Evolutionary conservation across 164 flowering plant species (phyloP).

Genomic region (Vitis rotundifolia): DNA sequence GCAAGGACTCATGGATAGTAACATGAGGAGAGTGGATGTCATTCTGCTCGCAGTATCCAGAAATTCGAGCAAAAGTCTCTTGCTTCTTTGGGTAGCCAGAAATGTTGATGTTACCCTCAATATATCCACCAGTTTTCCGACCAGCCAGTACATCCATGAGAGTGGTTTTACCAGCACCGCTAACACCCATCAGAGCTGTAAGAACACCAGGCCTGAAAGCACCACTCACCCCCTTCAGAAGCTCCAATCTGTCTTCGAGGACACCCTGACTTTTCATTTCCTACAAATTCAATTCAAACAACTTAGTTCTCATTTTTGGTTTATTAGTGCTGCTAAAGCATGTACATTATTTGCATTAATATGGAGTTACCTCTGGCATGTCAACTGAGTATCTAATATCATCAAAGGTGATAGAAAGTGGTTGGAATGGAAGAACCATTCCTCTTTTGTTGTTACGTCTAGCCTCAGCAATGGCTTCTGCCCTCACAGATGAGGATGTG

Average conservation of each 20-base stretch:
- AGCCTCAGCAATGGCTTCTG: neutral
- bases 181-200: slow-evolving; percentile 75
- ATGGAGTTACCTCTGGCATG: slow-evolving; percentile 49
- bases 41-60: slow-evolving; percentile 63
- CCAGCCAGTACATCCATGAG: slow-evolving; percentile 72
- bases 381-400: slow-evolving; percentile 49
- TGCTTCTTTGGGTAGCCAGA: slow-evolving; percentile 67
- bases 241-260: slow-evolving; percentile 45
- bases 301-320: neutral
- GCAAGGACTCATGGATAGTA: slow-evolving; percentile 58
- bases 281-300: slow-evolving; percentile 25
- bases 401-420: slow-evolving; percentile 46
- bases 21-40: slow-evolving; percentile 68
- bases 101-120: slow-evolving; percentile 47
- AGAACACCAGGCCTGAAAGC: slow-evolving; percentile 74
- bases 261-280: slow-evolving; percentile 65
- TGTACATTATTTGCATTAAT: neutral
- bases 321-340: neutral
- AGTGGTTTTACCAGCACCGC: slow-evolving; percentile 79
- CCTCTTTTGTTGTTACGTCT: slow-evolving; percentile 30
- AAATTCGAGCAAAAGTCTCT: slow-evolving; percentile 61
- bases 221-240: slow-evolving; percentile 62
- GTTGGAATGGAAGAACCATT: slow-evolving; percentile 61
- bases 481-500: neutral
- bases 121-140: slow-evolving; percentile 65